Evolutionary conservation across 2,329 filamentous ascomycete species (phyloP), one percentile per base, ranked within the genome.

Genomic region (Alternaria longipes): DNA sequence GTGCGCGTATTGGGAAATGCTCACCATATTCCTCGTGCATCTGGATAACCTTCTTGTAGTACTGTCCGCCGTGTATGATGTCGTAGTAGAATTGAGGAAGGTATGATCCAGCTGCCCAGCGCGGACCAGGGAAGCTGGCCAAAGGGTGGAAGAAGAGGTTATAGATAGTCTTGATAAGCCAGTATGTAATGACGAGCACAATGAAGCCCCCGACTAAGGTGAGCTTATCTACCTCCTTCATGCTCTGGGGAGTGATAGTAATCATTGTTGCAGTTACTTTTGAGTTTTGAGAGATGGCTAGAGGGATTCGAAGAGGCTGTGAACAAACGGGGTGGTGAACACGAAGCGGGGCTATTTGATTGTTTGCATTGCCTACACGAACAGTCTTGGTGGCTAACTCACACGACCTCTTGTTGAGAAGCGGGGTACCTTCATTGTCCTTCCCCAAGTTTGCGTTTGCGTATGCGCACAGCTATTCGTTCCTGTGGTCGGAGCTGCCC

Each of bases 41-140:
- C 2, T 62, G 54, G 47, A 79, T 67, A 18, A 80, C 69, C 62
- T 75, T 73, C 46, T 73, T 67, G 54, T 77, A 73, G 16, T 77
- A 72, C 1, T 66, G 68, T n/a, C 78, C 76, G 4, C 65, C 55
- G 24, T 53, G 40, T 16, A 62, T 11, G 5, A 62, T 34, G 40
- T 68, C 56, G 28, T 59, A 64, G 54, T 67, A 69, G 8, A 65
- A 59, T 14, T 69, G 56, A 5, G 28, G 30, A 8, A 54, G 24
- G 5, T 62, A 56, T 3, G 59, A 59, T 30, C 47, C 49, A 20
- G 56, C 54, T 11, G 65, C 64, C 59, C 62, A 61, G 42, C 59
- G 52, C 6, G 67, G 56, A 11, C 63, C 63, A 18, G 60, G 61
- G n/a, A 63, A 62, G 2, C 36, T 41, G 2, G 59, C 56, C n/a